Evolutionary conservation across 441 rosid genomes (phyloP), one percentile per base, ranked within the genome.

Genomic region (Metrosideros polymorpha): DNA sequence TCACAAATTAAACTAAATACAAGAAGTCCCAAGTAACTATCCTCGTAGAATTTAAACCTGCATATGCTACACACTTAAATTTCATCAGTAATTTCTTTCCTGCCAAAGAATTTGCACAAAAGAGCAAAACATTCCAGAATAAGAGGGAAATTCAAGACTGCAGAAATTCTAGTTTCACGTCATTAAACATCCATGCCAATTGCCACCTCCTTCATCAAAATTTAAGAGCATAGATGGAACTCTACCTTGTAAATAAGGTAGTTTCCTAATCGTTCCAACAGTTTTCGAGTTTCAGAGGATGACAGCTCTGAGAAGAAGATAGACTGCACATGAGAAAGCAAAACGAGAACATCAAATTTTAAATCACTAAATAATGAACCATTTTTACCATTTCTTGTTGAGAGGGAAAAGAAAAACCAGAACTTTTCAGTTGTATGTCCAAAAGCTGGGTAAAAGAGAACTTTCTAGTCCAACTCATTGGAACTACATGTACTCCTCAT

Each of bases 161-260:
- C 29, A 43, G 5, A 30, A 2, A 84, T 47, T 71, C 54, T 43
- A 66, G 57, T 79, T 19, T 66, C 45, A 32, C 22, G 77, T 66
- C 77, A 66, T 66, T 66, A 66, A 63, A 39, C 43, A 66, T 32
- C 43, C 45, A 66, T 32, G 77, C 77, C 45, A 32, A 66, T 66
- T 12, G 13, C 77, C 27, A 19, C 45, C 27, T 32, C 39, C 59
- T 18, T 55, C 59, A 88, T 85, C 83, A 51, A 85, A 85, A 43
- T 12, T 63, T 42, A 24, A 86, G 85, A 52, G 29, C 49, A 86
- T n/a, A 71, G 25, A 59, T 49, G 63, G 91, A 82, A 59, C 88
- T 84, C 88, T 91, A 98, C 99, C 99, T 98, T 98, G 91, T 98
- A 98, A 84, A 95, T 93, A 91, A 96, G 94, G 93, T 98, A 96